Evolutionary conservation across 768 basidiomycete species (phyloP), one percentile per base, ranked within the genome.

Genomic region (Solioccasus polychromus): DNA sequence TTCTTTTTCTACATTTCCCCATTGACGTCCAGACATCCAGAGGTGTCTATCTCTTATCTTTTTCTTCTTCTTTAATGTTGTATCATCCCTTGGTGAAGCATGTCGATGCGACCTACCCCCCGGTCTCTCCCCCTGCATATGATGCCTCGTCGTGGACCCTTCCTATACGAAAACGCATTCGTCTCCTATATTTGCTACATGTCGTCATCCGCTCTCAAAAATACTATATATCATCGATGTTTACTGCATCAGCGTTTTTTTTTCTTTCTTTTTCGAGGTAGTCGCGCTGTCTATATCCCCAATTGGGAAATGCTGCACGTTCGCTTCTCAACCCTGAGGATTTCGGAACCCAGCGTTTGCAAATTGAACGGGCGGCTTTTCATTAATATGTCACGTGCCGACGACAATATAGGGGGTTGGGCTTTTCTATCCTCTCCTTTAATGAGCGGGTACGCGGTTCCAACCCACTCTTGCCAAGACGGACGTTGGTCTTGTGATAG

Each of bases 171-270:
- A 41, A 20, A 31, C 32, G 17, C 42, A 26, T n/a, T n/a, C n/a
- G n/a, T n/a, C n/a, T n/a, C n/a, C n/a, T n/a, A n/a, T n/a, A n/a
- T n/a, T n/a, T n/a, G n/a, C n/a, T n/a, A n/a, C n/a, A n/a, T n/a
- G n/a, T n/a, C n/a, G n/a, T n/a, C n/a, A n/a, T n/a, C n/a, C n/a
- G n/a, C n/a, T n/a, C 30, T 38, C 22, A 39, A 45, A 38, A 43
- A 56, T 47, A 44, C 25, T 34, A 42, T 55, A 42, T 19, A 42
- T 38, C 20, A 28, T 20, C 5, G 12, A 25, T 55, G 24, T 54
- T 42, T 26, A 38, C 10, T 23, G 12, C 15, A 14, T 14, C 31
- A 20, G 15, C n/a, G n/a, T n/a, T n/a, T n/a, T n/a, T n/a, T n/a
- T n/a, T n/a, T n/a, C n/a, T n/a, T n/a, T n/a, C 4, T 8, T 12